Base-by-base conservation (phyloP, 768 basidiomycete genomes). In the Collybiopsis confluens region DNA sequence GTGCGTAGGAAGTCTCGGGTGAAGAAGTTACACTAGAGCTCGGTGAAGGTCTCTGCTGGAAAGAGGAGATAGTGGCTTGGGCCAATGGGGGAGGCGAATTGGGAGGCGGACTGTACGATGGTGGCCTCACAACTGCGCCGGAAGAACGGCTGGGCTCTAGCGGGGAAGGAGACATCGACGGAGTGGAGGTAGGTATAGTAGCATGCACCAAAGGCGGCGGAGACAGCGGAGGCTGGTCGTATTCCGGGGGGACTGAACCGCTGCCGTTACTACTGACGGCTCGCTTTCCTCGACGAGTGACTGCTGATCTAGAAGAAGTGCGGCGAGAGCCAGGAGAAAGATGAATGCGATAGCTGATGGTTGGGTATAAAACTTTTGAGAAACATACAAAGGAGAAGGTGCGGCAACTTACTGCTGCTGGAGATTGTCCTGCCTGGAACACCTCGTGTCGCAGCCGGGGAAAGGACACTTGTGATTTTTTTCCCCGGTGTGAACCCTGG, bases 381-480 rank as follows among this genome's bases (percentile, higher is more conserved):
- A 43, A 42, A 36, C 5, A 54, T 24, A 45, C 54, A 15, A 38
- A 47, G 23, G 33, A 1, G 33, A 35, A 26, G 26, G 15, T n/a
- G n/a, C n/a, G n/a, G n/a, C n/a, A n/a, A 75, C 78, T 61, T 50
- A 80, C 80, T 81, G 80, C 58, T 81, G 80, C 46, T 81, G 79
- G 3, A 96, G 77, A 59, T 96, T 96, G 61, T 96, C 93, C 68
- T 93, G 91, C 30, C 92, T 75, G 10, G 90, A 92, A 60, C 93
- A 95, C 16, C 89, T 79, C 1, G 92, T 94, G 61, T 93, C 90
- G 67, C 92, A 96, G 21, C 92, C 92, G n/a, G 93, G 92, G 72
- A 92, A 95, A 30, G 93, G 92, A 64, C 92, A 96, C 56, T 85
- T 89, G 73, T 94, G 90, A 70, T 94, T 93, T 57, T 90, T 79